Evolutionary conservation across 306 rosid genomes (phyloP), one percentile per base, ranked within the genome.

Genomic region (Cicer judaicum): DNA sequence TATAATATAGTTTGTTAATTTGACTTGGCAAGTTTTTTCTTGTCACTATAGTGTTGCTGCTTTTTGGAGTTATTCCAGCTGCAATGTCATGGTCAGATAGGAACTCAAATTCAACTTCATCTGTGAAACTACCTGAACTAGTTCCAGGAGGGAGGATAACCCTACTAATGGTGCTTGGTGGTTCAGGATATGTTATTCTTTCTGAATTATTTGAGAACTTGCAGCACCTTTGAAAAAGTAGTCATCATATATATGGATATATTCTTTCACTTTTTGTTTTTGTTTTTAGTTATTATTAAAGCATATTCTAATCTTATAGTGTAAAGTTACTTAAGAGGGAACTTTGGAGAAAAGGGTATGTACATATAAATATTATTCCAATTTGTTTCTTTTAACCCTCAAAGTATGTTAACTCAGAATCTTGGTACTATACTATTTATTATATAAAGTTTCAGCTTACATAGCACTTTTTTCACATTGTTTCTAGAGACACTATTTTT

Each of bases 61-160:
- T 88, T 10, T 92, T 92, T 16, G 97, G 96, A 78, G 72, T 92
- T 64, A 56, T 89, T 78, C 94, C 96, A 7, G 96, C 91, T 55
- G 90, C 89, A 47, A 89, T 90, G 96, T 84, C 94, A 5, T 89
- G 96, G 91, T 89, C 90, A 7, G 94, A 87, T 70, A 80, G 96
- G 82, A 84, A 88, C 89, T 80, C 86, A 19, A 71, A 43, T 69
- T 64, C 86, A 52, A 73, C 90, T 12, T 63, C 77, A 10, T 62
- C 85, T 10, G 24, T 70, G 80, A 84, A 85, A 68, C 72, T 88
- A 34, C 93, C 92, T 1, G 81, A 73, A 74, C 66, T 92, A 10
- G 97, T 92, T 84, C 96, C 92, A 4, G 96, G 97, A 82, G 96
- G 97, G 70, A 89, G 79, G 83, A 43, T 90, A 36, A 88, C 97